Percentiles rank a stretch among this genome's conserved stretches.
Evolutionary conservation across 495 filamentous ascomycete genomes (phyloP).

Genomic region (Articulospora tetracladia): DNA sequence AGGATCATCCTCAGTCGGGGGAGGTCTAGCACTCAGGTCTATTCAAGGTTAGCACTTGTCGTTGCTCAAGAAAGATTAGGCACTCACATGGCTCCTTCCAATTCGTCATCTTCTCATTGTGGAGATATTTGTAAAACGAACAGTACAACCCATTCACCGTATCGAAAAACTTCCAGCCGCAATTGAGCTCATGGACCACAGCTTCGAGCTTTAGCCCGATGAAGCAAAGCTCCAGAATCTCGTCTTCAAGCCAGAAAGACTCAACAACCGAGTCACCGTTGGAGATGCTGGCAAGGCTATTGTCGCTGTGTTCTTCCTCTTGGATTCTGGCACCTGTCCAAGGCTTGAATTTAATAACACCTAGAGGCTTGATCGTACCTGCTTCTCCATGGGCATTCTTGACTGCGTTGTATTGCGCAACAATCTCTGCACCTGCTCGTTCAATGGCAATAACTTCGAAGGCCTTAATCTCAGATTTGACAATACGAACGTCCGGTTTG

Average conservation of each 20-base stretch:
- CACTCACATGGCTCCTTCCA: slow-evolving; percentile 26
- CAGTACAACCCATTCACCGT: slow-evolving; percentile 54
- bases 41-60: not conserved
- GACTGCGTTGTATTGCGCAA: slow-evolving; percentile 13
- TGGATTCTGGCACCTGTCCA: slow-evolving; percentile 36
- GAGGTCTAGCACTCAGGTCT: slow-evolving; percentile 19
- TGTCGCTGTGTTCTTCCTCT: slow-evolving; percentile 17
- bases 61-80: not conserved
- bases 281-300: not conserved
- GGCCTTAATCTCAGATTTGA: slow-evolving; percentile 7
- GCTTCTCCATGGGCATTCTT: slow-evolving; percentile 15
- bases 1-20: slow-evolving; percentile 23
- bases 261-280: slow-evolving; percentile 5
- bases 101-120: slow-evolving; percentile 65
- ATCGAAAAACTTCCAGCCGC: slow-evolving; percentile 59
- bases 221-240: slow-evolving; percentile 56
- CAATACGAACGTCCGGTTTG: not conserved
- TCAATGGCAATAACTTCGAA: slow-evolving; percentile 21
- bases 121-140: slow-evolving; percentile 58
- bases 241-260: slow-evolving; percentile 66
- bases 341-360: slow-evolving; percentile 32
- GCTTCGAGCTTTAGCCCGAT: slow-evolving; percentile 75
- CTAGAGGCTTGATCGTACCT: slow-evolving; percentile 32
- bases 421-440: slow-evolving; percentile 1
- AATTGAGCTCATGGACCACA: slow-evolving; percentile 57